Evolutionary conservation across 75 land plant genomes (phyloP).

Genomic region (Cryptomeria japonica): DNA sequence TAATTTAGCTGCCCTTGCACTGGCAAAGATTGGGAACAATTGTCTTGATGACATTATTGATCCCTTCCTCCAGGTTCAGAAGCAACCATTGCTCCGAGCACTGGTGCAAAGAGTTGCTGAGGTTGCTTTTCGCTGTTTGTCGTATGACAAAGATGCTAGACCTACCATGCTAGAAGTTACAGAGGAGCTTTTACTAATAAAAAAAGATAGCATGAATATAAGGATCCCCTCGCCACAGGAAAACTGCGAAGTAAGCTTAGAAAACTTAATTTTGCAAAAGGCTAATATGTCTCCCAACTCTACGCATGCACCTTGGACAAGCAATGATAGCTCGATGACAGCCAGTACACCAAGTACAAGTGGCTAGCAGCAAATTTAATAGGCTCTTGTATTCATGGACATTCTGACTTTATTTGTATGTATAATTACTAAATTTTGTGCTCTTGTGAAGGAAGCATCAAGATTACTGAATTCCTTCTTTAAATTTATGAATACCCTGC

Average conservation of each 20-base stretch:
- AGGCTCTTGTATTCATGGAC: not conserved
- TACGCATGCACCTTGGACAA: not conserved
- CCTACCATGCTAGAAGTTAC: slow-evolving; percentile 42
- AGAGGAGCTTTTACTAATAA: slow-evolving; percentile 18
- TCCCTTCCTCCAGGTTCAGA: slow-evolving; percentile 21
- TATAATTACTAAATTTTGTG: not conserved
- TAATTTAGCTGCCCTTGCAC: slow-evolving; percentile 33
- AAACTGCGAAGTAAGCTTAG: slow-evolving; percentile 8
- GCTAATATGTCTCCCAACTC: slow-evolving; percentile 2
- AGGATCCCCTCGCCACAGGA: slow-evolving; percentile 9
- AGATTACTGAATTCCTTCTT: not conserved
- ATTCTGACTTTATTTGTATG: not conserved
- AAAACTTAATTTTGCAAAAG: slow-evolving; percentile 6
- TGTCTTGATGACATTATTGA: slow-evolving; percentile 37
- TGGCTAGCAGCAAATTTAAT: not conserved
- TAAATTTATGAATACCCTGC: not conserved
- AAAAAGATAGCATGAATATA: slow-evolving; percentile 13
- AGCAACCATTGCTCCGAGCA: slow-evolving; percentile 8
- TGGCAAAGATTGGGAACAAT: slow-evolving; percentile 23
- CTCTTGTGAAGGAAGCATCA: not conserved
- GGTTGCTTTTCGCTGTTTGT: slow-evolving; percentile 37
- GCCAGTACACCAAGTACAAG: not conserved
- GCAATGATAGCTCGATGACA: not conserved
- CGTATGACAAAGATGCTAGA: slow-evolving; percentile 33
- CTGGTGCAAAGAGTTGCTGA: slow-evolving; percentile 38